Percentiles rank a stretch among this genome's conserved stretches.
phyloP scores from a whole-genome alignment of 768 basidiomycete species.

The Leccinum longicurvipes region DNA sequence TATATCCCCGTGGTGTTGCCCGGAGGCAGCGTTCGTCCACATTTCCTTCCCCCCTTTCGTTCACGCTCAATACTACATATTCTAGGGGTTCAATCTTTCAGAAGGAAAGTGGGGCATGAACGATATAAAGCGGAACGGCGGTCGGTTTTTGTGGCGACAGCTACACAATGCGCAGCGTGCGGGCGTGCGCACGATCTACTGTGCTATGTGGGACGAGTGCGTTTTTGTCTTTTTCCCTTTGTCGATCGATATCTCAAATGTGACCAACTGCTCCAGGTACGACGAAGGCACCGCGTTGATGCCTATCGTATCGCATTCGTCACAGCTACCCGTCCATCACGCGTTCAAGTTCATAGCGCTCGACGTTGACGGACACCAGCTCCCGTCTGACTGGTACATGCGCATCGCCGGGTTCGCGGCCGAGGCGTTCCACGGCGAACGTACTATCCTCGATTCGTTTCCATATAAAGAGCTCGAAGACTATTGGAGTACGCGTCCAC shows the following conservation, averaged over 20 bases:
- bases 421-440: constrained; percentile 63
- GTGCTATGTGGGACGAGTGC: constrained; percentile 87
- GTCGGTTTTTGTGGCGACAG: constrained; percentile 77
- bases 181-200: constrained; percentile 66
- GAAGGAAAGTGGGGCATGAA: constrained; percentile 72
- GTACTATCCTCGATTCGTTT: constrained; percentile 58
- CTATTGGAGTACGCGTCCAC: constrained; percentile 67
- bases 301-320: constrained; percentile 61
- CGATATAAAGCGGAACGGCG: constrained; percentile 67
- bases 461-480: constrained; percentile 71
- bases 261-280: constrained; percentile 44
- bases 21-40: constrained; percentile 67
- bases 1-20: constrained; percentile 85
- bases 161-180: constrained; percentile 62
- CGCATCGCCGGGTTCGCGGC: constrained; percentile 71
- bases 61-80: constrained; percentile 1
- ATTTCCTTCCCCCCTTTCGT: neutral
- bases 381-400: constrained; percentile 87
- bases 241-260: neutral
- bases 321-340: constrained; percentile 58
- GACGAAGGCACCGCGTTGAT: constrained; percentile 84
- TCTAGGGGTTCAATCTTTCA: constrained; percentile 67
- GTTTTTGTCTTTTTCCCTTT: constrained; percentile 9
- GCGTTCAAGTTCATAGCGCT: constrained; percentile 63
- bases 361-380: constrained; percentile 73